A percentile compares a stretch with the other conserved stretches of the same genome.
Conservation (phyloP, 1,284 basidiomycete genomes). For the Apiotrichum mycotoxinovorans region DNA sequence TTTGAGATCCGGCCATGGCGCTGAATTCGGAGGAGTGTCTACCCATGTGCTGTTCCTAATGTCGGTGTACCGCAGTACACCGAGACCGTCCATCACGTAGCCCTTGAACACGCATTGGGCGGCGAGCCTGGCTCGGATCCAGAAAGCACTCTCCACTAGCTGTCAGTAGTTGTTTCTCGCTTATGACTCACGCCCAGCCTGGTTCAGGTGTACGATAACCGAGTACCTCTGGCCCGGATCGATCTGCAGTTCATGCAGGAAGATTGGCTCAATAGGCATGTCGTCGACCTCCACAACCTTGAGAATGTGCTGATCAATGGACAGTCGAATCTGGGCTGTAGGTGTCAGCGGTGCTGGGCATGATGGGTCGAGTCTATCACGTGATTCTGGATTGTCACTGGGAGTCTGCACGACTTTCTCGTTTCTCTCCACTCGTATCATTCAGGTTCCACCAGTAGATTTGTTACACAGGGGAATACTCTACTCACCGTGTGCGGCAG, state of each 20-base stretch:
- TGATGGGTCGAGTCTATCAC: too few relatives aligned
- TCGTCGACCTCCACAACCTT: conserved; percentile 33
- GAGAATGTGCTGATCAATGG: conserved; percentile 31
- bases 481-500: conserved; percentile 17
- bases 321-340: conserved; percentile 15
- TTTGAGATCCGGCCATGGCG: background rate
- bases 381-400: too few relatives aligned
- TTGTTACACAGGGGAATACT: too few relatives aligned
- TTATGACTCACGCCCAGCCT: conserved; percentile 7
- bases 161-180: background rate
- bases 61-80: background rate
- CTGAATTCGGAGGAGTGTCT: background rate
- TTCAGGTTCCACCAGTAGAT: too few relatives aligned
- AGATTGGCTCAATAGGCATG: conserved; percentile 19
- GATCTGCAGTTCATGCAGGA: conserved; percentile 22
- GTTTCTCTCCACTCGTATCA: too few relatives aligned
- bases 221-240: conserved; percentile 37
- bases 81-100: background rate
- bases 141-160: conserved; percentile 29
- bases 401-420: too few relatives aligned
- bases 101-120: background rate
- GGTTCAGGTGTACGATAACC: conserved; percentile 32
- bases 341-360: too few relatives aligned
- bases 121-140: conserved; percentile 30
- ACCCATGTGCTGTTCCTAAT: background rate